Conservation (phyloP, 495 filamentous ascomycete species). For the Rostrohypoxylon terebratum region DNA sequence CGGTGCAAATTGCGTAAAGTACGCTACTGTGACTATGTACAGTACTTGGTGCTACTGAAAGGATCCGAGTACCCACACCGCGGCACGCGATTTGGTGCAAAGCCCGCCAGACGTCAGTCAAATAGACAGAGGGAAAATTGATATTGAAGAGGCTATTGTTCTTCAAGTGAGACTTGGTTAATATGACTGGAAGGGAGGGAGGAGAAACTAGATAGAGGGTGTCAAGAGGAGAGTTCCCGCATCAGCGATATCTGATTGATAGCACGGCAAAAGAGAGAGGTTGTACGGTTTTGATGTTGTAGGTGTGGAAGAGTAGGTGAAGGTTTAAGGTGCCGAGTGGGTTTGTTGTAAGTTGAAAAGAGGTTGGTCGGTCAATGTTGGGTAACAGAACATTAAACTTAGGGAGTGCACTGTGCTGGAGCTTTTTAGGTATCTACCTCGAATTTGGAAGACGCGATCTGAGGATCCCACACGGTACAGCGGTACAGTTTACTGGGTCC, state of each 20-base stretch:
- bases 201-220: background rate
- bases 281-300: background rate
- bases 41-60: background rate
- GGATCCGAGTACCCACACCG: conserved; percentile 1
- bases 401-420: background rate
- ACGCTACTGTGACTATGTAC: too few species aligned
- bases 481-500: conserved; percentile 25
- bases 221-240: conserved; percentile 44
- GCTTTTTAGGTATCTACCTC: conserved; percentile 12
- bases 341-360: conserved; percentile 6
- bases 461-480: conserved; percentile 37
- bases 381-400: conserved; percentile 1
- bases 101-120: conserved; percentile 16
- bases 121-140: conserved; percentile 12
- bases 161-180: conserved; percentile 31
- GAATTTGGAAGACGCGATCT: conserved; percentile 36
- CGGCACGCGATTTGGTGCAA: conserved; percentile 23
- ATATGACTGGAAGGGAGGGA: conserved; percentile 19
- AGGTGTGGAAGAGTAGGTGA: conserved; percentile 27
- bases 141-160: conserved; percentile 37
- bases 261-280: conserved; percentile 10
- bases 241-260: conserved; percentile 12
- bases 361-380: conserved; percentile 14
- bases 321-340: conserved; percentile 16
- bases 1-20: background rate